phyloP scores from a whole-genome alignment of 768 basidiomycete species.

The Candolleomyces aberdarensis region DNA sequence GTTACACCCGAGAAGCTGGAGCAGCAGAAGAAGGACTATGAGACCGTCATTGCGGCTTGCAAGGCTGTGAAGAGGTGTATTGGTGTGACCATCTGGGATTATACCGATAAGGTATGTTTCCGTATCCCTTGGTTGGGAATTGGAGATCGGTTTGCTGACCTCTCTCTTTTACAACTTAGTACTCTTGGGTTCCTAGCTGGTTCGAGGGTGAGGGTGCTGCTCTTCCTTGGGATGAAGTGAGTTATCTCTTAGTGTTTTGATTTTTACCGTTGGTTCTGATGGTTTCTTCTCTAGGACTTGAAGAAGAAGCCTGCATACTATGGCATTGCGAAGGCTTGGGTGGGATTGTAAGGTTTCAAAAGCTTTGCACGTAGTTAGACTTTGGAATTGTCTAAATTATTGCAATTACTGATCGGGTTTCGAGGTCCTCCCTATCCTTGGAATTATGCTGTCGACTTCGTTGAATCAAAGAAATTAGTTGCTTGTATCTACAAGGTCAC shows the following conservation, averaged over 20 bases:
- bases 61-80: conserved; percentile 37
- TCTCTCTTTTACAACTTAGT: conserved; percentile 17
- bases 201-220: conserved; percentile 38
- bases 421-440: too few relatives aligned
- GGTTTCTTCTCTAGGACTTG: conserved; percentile 5
- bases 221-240: conserved; percentile 34
- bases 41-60: conserved; percentile 51
- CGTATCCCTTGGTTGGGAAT: background rate
- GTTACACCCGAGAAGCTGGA: conserved; percentile 42
- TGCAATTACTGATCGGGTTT: too few relatives aligned
- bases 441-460: too few relatives aligned
- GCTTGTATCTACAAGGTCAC: too few relatives aligned
- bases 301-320: conserved; percentile 18
- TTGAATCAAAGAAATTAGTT: too few relatives aligned
- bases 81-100: conserved; percentile 44
- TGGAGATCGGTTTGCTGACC: background rate
- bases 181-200: conserved; percentile 37
- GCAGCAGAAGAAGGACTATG: conserved; percentile 56
- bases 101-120: conserved; percentile 33
- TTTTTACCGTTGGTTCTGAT: conserved; percentile 24
- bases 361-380: too few relatives aligned
- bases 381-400: too few relatives aligned
- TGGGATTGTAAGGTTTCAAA: background rate
- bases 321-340: conserved; percentile 10
- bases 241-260: conserved; percentile 10